A percentile compares a stretch with the other conserved stretches of the same genome.
phyloP scores from a whole-genome alignment of 192 early-diverging fungal genomes.

The Lobulomyces angularis region DNA sequence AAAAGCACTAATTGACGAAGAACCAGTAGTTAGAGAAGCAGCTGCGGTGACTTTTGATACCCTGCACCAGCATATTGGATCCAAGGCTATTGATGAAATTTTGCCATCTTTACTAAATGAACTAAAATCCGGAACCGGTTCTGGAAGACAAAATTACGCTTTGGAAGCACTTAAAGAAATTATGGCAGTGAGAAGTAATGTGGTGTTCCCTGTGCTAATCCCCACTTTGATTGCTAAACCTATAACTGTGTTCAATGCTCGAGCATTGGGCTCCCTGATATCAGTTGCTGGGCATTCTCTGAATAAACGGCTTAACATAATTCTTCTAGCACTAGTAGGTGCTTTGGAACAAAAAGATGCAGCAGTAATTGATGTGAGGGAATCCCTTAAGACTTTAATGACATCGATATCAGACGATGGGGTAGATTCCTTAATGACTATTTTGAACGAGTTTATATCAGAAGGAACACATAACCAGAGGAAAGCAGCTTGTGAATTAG shows the following conservation, averaged over 20 bases:
- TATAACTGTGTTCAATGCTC: conserved; percentile 84
- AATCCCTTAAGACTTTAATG: conserved; percentile 61
- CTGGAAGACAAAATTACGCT: conserved; percentile 39
- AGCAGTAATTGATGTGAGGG: conserved; percentile 52
- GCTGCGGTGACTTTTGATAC: conserved; percentile 89
- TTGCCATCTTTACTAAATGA: conserved; percentile 77
- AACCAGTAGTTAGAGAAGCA: conserved; percentile 76
- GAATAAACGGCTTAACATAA: conserved; percentile 66
- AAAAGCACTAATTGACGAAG: conserved; percentile 74
- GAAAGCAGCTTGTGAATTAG: conserved; percentile 45
- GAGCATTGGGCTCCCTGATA: conserved; percentile 75
- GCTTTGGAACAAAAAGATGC: conserved; percentile 58
- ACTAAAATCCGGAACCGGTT: conserved; percentile 32
- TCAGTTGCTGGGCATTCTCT: conserved; percentile 78
- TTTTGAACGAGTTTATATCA: conserved; percentile 60
- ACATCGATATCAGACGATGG: conserved; percentile 76
- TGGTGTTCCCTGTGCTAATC: conserved; percentile 96
- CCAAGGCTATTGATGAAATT: conserved; percentile 86
- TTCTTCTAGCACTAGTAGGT: conserved; percentile 70
- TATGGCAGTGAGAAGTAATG: conserved; percentile 90
- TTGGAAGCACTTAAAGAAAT: conserved; percentile 93
- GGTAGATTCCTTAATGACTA: conserved; percentile 60
- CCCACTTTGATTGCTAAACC: conserved; percentile 83
- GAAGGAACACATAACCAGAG: conserved; percentile 36
- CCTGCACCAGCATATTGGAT: conserved; percentile 79